Percentiles rank a stretch among this genome's conserved stretches.
Evolutionary conservation across 2,329 filamentous ascomycete species (phyloP).

Genomic region (Fusarium decemcellulare): DNA sequence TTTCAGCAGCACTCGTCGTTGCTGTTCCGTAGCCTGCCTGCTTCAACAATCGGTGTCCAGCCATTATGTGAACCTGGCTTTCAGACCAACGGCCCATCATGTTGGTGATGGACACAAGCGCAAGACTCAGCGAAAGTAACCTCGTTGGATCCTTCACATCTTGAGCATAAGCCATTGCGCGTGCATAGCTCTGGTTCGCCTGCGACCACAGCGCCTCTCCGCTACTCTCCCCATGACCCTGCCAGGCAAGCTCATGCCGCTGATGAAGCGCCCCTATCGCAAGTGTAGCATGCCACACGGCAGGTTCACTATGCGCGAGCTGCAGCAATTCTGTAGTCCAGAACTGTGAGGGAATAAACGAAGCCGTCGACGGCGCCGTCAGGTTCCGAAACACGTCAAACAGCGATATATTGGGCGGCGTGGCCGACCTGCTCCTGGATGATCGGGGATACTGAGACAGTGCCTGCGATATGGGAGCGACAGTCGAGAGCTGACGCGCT

Average conservation of each 20-base stretch:
- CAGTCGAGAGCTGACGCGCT: constrained; percentile 45
- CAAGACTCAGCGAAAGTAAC: constrained; percentile 51
- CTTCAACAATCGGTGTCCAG: constrained; percentile 47
- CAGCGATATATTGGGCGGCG: constrained; percentile 33
- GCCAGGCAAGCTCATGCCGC: constrained; percentile 35
- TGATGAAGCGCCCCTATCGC: constrained; percentile 54
- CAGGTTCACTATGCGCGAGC: constrained; percentile 52
- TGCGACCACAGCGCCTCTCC: constrained; percentile 29
- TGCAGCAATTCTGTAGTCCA: constrained; percentile 52
- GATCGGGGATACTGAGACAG: constrained; percentile 37
- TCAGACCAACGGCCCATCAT: constrained; percentile 51
- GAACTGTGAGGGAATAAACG: constrained; percentile 50
- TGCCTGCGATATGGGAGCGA: constrained; percentile 49
- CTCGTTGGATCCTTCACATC: constrained; percentile 44
- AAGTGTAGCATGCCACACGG: constrained; percentile 53
- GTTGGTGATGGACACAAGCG: constrained; percentile 50
- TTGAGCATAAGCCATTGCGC: constrained; percentile 47
- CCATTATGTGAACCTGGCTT: constrained; percentile 49
- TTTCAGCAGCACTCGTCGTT: constrained; percentile 39
- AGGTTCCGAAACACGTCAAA: constrained; percentile 55
- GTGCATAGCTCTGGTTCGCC: constrained; percentile 46
- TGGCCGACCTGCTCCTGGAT: constrained; percentile 8
- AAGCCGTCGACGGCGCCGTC: constrained; percentile 47
- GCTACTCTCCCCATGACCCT: constrained; percentile 13
- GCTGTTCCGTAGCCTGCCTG: constrained; percentile 27